A percentile compares a stretch with the other conserved stretches of the same genome.
Evolutionary conservation across 495 filamentous ascomycete species (phyloP).

Genomic region (Aspergillus conjunctus): DNA sequence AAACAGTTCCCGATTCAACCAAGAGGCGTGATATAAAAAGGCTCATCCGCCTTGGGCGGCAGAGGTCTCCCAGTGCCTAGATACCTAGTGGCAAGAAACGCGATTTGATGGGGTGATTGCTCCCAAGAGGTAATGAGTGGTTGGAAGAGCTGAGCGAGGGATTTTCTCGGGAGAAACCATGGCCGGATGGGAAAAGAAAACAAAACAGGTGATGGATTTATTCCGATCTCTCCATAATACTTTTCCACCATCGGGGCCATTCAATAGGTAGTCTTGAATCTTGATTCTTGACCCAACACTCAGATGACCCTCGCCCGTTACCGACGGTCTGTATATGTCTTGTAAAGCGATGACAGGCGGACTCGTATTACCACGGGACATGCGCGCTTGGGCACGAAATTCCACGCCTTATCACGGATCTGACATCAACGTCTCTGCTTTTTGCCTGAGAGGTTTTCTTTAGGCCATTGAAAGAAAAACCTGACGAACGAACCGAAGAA

Average conservation of each 20-base stretch:
- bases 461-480: neutral
- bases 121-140: neutral
- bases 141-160: neutral
- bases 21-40: neutral
- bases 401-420: neutral
- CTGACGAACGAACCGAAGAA: neutral
- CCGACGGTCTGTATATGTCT: neutral
- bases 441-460: neutral
- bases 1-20: neutral
- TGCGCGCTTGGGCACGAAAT: slow-evolving; percentile 2
- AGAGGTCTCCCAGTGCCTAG: neutral
- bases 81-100: neutral
- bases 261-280: neutral
- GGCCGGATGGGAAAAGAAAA: neutral
- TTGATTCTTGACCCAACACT: neutral
- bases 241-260: too few relatives aligned
- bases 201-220: too few relatives aligned
- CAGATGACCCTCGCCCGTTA: neutral
- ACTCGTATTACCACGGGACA: neutral
- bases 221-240: neutral
- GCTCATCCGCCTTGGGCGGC: neutral
- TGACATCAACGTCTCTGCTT: neutral
- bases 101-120: neutral
- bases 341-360: neutral
- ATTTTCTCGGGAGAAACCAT: neutral